Percentiles rank a stretch among this genome's conserved stretches.
These are phyloP conservation scores for Auriscalpium vulgare DNA, from an alignment of 768 basidiomycete genomes.

Conservation along the genomic window DNA sequence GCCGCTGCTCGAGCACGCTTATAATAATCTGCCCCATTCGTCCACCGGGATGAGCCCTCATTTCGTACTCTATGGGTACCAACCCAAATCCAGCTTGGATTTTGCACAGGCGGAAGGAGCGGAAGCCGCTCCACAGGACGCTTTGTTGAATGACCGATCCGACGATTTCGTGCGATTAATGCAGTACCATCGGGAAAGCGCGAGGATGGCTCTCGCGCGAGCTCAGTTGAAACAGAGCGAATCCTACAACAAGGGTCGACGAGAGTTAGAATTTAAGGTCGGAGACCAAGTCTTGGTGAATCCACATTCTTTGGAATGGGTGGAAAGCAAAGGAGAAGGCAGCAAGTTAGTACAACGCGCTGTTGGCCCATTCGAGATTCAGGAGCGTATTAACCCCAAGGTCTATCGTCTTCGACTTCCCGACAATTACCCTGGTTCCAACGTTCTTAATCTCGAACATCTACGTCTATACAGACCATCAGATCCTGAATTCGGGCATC, in stretches of 20 bases:
- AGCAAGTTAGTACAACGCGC: conserved; percentile 15
- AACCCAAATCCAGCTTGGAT: neutral
- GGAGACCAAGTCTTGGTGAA: conserved; percentile 19
- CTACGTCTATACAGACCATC: conserved; percentile 16
- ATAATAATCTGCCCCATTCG: conserved; percentile 11
- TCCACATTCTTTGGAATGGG: conserved; percentile 15
- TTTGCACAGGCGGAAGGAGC: no score
- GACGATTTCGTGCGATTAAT: neutral
- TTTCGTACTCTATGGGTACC: conserved; percentile 15
- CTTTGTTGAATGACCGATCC: no score
- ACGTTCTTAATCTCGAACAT: conserved; percentile 19
- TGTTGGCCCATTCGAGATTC: conserved; percentile 19
- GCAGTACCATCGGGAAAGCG: conserved; percentile 3
- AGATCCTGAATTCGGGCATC: conserved; percentile 8
- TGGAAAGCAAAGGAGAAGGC: conserved; percentile 15
- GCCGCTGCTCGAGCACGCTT: neutral
- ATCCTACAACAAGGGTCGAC: conserved; percentile 13
- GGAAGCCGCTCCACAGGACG: neutral
- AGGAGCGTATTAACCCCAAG: conserved; percentile 16
- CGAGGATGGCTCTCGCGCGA: conserved; percentile 8
- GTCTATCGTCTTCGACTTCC: conserved; percentile 15
- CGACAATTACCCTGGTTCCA: conserved; percentile 15
- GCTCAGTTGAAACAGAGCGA: conserved; percentile 11
- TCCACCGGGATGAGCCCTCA: conserved; percentile 13
- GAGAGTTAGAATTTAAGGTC: conserved; percentile 10